Evolutionary conservation across 2,329 filamentous ascomycete species (phyloP).

Genomic region (Fusarium odoratissimum): DNA sequence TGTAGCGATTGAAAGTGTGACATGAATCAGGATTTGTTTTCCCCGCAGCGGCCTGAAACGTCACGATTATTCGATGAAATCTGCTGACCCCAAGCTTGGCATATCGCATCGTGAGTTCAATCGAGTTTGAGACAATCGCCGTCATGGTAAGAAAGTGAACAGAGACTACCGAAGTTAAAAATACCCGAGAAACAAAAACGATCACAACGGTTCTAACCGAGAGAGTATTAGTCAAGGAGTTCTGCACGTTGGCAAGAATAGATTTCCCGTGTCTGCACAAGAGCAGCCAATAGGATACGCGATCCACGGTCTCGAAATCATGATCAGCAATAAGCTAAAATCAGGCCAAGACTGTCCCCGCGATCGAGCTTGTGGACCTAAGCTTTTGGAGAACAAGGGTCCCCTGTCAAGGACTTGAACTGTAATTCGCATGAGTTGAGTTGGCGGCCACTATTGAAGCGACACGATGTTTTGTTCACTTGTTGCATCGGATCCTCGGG

Average conservation of each 20-base stretch:
- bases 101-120: background rate
- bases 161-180: conserved; percentile 20
- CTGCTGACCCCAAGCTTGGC: background rate
- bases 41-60: conserved; percentile 18
- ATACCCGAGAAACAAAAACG: background rate
- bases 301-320: background rate
- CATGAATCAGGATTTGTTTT: background rate
- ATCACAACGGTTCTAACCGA: background rate
- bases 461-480: conserved; percentile 6
- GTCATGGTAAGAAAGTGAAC: conserved; percentile 6
- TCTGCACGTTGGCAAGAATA: conserved; percentile 12
- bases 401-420: conserved; percentile 7
- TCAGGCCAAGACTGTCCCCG: conserved; percentile 8
- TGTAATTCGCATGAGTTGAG: background rate
- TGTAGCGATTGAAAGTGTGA: background rate
- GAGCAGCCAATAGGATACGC: background rate
- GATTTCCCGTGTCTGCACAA: background rate
- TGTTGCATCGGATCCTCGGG: conserved; percentile 19
- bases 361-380: conserved; percentile 14
- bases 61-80: conserved; percentile 28
- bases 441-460: conserved; percentile 10
- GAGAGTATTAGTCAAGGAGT: background rate
- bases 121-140: background rate
- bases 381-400: conserved; percentile 2
- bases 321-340: conserved; percentile 8